Evolutionary conservation across 2,329 filamentous ascomycete genomes (phyloP).

Genomic region (Sarocladiaceae sp.): DNA sequence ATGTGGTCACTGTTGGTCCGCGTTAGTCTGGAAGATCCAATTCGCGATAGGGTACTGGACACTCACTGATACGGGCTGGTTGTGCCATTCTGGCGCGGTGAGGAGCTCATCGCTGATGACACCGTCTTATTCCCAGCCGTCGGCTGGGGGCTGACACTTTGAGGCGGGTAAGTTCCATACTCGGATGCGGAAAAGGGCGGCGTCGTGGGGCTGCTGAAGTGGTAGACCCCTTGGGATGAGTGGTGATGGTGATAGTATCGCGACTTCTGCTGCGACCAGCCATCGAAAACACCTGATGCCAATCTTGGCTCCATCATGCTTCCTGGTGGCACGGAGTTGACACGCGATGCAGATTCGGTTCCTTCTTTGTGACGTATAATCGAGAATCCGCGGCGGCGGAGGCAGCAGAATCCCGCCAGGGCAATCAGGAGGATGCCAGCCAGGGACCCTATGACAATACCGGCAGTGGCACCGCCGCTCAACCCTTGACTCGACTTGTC

Average conservation of each 20-base stretch:
- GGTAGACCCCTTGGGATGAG: not conserved
- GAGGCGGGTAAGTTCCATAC: not conserved
- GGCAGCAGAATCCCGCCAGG: constrained; percentile 41
- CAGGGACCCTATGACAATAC: constrained; percentile 48
- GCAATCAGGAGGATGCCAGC: constrained; percentile 37
- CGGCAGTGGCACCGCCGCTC: constrained; percentile 47
- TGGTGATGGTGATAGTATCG: not conserved
- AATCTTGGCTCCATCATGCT: not conserved
- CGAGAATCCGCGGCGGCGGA: constrained; percentile 28
- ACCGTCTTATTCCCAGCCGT: not conserved
- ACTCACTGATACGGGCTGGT: constrained; percentile 1
- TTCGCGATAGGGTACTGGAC: too few species aligned
- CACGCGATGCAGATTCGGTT: not conserved
- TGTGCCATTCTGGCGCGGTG: too few species aligned
- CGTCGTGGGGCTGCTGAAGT: not conserved
- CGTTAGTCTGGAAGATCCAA: not conserved
- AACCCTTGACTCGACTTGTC: constrained; percentile 14
- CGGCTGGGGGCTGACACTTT: constrained; percentile 1
- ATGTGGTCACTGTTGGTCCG: constrained; percentile 8
- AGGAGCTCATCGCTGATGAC: too few species aligned
- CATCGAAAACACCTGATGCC: not conserved
- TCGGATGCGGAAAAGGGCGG: not conserved
- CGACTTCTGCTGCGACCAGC: not conserved
- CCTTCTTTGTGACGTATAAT: not conserved
- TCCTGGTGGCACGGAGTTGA: not conserved